Base-by-base conservation (phyloP, 2,329 filamentous ascomycete species). In the Atkinsonella texensis region DNA sequence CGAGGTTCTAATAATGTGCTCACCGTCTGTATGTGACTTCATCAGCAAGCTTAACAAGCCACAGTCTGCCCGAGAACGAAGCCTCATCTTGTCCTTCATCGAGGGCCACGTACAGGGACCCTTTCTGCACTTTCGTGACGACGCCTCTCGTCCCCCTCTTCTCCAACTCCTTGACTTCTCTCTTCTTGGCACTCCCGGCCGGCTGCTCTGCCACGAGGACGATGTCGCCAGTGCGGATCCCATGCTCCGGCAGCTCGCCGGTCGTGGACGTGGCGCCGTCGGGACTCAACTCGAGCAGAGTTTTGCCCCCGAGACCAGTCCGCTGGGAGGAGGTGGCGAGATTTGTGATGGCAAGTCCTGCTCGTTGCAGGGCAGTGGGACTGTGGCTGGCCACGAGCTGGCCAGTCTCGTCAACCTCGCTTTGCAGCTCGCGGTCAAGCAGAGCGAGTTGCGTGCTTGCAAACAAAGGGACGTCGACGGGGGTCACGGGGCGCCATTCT, bases 281-380 rank as follows among this genome's bases (percentile, higher is more conserved):
- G 0, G 81, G 73, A 15, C 71, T 70, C 1, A 98, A 80, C 65
- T 96, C 90, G 3, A 96, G 72, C 1, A 98, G 85, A 0, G 87
- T 89, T 57, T 89, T 87, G n/a, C 93, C 93, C 15, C 90, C 93
- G 39, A 96, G 74, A 0, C 93, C 93, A 0, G 93, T 98, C 32
- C 90, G 84, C 63, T 87, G 86, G 17, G 85, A 84, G 11, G 77
- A 73, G 35, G 95, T 72, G 33, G 79, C 71, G 9, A 97, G 79
- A 66, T 90, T 91, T 15, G 82, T 80, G 59, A 93, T 74, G 33
- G 88, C 88, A 41, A 89, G 75, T n/a, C 88, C 88, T 6, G 85
- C 85, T 53, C 85, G 81, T 62, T 87, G 80, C 12, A 94, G 80
- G 1, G 79, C 74, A 0, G 77, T 71, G 4, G 88, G 87, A 46